These are phyloP conservation scores for Apophysomyces ossiformis DNA, from an alignment of 371 early-diverging fungal species.

Conservation along the genomic window DNA sequence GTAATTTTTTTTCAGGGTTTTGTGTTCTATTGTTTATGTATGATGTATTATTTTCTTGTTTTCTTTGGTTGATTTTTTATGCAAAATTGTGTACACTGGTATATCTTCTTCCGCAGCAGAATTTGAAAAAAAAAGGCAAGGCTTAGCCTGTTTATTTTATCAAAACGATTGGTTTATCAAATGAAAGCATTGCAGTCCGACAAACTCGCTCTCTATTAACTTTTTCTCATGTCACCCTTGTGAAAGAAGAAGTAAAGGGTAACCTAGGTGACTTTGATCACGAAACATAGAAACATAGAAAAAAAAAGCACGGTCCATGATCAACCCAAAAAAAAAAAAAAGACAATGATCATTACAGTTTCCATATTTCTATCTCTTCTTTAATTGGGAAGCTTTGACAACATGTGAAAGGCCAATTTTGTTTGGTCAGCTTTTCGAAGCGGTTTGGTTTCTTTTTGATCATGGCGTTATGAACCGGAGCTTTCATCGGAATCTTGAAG, in stretches of 20 bases:
- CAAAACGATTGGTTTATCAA: neutral
- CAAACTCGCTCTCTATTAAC: too few species aligned
- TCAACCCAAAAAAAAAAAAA: neutral
- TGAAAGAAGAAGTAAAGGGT: too few species aligned
- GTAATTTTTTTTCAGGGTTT: conserved; percentile 2
- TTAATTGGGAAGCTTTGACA: neutral
- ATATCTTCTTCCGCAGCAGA: neutral
- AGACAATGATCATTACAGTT: neutral
- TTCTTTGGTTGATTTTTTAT: neutral
- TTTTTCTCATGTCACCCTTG: too few species aligned
- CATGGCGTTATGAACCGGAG: conserved; percentile 6
- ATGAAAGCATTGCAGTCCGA: too few species aligned
- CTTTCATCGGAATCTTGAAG: neutral
- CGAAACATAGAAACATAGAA: too few species aligned
- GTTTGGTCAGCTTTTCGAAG: neutral
- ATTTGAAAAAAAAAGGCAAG: neutral
- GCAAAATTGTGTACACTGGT: neutral
- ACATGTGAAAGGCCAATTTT: conserved; percentile 1
- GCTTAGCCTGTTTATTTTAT: neutral
- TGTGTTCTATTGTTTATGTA: conserved; percentile 6
- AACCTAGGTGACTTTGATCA: too few species aligned
- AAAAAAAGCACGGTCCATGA: too few species aligned
- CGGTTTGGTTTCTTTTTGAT: neutral
- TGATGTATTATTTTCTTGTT: neutral
- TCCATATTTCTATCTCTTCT: neutral